Base-by-base conservation (phyloP, 2,329 filamentous ascomycete species). In the Alternaria arborescens region DNA sequence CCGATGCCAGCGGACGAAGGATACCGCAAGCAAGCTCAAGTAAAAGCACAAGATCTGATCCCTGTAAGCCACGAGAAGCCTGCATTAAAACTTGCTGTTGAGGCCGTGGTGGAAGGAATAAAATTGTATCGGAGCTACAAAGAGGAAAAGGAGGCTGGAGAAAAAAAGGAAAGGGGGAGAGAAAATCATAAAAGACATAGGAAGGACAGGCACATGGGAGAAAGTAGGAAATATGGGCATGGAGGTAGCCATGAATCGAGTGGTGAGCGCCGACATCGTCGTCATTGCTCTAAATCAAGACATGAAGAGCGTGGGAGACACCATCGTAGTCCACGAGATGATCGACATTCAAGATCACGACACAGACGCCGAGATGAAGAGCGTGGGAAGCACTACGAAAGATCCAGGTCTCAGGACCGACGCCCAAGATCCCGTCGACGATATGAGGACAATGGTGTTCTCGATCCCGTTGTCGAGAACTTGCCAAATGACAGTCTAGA, bases 81-180 rank as follows among this genome's bases (percentile, higher is more conserved):
- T 8, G 69, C 62, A 1, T 41, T 52, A 0, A 48, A 64, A 12
- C 42, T 74, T 14, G 43, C 73, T 3, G 16, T 73, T 0, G 71
- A 73, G 52, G 67, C 60, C 3, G 54, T 71, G 0, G 57, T 71
- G 22, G 71, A 74, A 42, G 66, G 60, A 3, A 8, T 71, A 2
- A 66, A 52, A 48, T 63, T 71, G 8, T 72, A 71, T 46, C 52
- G 66, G 2, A 14, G 64, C 16, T 46, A 58, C 4, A 61, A 64
- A 42, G 61, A 73, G n/a, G 60, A 66, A 28, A 34, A 67, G 41
- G 57, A 30, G 1, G 26, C 36, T 10, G 40, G 59, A 41, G 55
- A 36, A 7, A 62, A 57, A 20, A 60, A 51, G 16, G 32, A 53
- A 44, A 36, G 30, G 18, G 38, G 30, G 48, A 48, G 46, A 26